Percentiles rank a stretch among this genome's conserved stretches.
phyloP scores from a whole-genome alignment of 306 rosid species.

The Cicer arietinum region DNA sequence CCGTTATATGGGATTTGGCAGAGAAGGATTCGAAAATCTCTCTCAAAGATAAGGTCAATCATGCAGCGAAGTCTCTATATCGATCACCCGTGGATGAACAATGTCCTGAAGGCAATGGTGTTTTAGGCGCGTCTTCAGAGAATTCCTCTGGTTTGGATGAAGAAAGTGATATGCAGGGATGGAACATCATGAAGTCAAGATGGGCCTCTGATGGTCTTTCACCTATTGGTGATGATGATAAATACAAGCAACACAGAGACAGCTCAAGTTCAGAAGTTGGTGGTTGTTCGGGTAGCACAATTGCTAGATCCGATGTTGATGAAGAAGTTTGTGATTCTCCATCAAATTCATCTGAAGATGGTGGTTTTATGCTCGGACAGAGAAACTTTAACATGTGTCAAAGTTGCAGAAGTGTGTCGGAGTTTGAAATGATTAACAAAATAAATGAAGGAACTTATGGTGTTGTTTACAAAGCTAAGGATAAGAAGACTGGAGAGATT shows the following conservation, averaged over 20 bases:
- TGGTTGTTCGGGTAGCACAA: constrained; percentile 54
- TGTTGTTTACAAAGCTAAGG: constrained; percentile 88
- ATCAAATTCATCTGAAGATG: constrained; percentile 49
- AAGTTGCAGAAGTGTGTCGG: constrained; percentile 75
- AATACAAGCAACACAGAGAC: constrained; percentile 22
- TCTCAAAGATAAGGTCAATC: constrained; percentile 41
- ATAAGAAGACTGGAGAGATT: constrained; percentile 79
- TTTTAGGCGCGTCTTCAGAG: not conserved
- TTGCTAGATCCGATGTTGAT: constrained; percentile 52
- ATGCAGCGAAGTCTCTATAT: constrained; percentile 6
- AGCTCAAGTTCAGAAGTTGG: constrained; percentile 62
- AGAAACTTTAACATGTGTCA: constrained; percentile 70
- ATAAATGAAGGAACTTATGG: constrained; percentile 97
- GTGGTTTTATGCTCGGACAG: constrained; percentile 32
- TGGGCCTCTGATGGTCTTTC: constrained; percentile 72
- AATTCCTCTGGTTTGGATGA: constrained; percentile 40
- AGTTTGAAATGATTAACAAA: constrained; percentile 83
- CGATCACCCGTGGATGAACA: not conserved
- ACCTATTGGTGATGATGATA: constrained; percentile 48
- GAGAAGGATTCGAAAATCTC: constrained; percentile 50
- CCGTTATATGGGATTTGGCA: constrained; percentile 63
- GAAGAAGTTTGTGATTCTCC: constrained; percentile 36
- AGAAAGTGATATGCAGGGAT: constrained; percentile 39
- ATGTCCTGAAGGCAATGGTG: not conserved
- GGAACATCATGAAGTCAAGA: constrained; percentile 68